Evolutionary conservation across 768 basidiomycete genomes (phyloP), one percentile per base, ranked within the genome.

Genomic region (Lanmaoa rubissima): DNA sequence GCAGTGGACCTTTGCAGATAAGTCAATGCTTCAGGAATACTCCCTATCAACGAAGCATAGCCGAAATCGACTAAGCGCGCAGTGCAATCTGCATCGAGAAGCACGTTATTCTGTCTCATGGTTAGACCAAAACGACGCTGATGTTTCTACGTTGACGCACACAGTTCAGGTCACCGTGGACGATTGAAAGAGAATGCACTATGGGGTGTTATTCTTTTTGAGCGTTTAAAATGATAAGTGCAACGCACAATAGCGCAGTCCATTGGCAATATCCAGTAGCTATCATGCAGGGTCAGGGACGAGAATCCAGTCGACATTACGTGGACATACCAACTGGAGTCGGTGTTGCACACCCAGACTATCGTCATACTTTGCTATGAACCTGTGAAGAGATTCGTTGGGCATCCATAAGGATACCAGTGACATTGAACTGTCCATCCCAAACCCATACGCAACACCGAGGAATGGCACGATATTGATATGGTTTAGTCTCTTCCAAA

Each of bases 31-130:
- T 61, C 54, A 0, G 57, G 57, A 10, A 55, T 61, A 6, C 47
- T 58, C 2, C 56, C 62, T 11, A 55, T 35, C 13, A 65, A 11
- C 0, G 78, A 77, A 26, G 72, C 69, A 42, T 63, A 54, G 2
- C 79, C 79, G 44, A 81, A 81, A 52, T 81, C 79, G 36, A 73
- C 71, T 7, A 81, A 59, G 11, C 73, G 70, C 0, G 74, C 78
- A 24, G 69, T 72, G 24, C 71, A 60, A 9, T 60, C 40, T 21
- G 28, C 44, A 1, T 60, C 58, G 2, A 67, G 14, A 17, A 67
- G 50, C 1, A 67, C 48, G 1, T 68, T 64, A 3, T 55, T 66
- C 65, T 68, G 19, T 46, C 35, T 9, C 8, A 7, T 14, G 1
- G 4, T 55, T n/a, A 51, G 45, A 10, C 7, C 39, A 28, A 13